Conservation (phyloP, 163 green algal genomes). For the Trebouxia gelatinosa region DNA sequence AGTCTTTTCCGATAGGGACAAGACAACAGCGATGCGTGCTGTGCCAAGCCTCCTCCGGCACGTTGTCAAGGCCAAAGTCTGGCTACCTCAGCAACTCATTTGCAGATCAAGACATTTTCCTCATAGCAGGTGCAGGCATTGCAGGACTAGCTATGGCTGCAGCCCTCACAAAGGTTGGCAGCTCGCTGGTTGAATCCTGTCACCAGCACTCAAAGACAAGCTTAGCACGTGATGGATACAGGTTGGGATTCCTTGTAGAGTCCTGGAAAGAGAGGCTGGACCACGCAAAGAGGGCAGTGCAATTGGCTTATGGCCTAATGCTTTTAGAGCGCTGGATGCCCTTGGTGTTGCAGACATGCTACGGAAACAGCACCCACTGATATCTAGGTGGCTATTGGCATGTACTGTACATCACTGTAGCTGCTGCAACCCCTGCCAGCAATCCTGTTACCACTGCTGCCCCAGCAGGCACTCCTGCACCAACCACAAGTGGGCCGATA, state of each 20-base stretch:
- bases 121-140: slow-evolving; percentile 71
- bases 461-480: too few relatives aligned
- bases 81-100: background rate
- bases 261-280: slow-evolving; percentile 54
- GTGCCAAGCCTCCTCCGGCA: too few relatives aligned
- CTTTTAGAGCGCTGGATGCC: slow-evolving; percentile 68
- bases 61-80: too few relatives aligned
- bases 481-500: too few relatives aligned
- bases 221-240: too few relatives aligned
- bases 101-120: slow-evolving; percentile 38
- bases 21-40: too few relatives aligned
- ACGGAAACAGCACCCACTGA: slow-evolving; percentile 43
- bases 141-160: slow-evolving; percentile 72
- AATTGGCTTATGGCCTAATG: slow-evolving; percentile 77
- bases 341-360: slow-evolving; percentile 62
- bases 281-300: slow-evolving; percentile 54
- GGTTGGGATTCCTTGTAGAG: slow-evolving; percentile 49
- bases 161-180: slow-evolving; percentile 61
- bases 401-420: background rate
- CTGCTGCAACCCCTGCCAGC: too few relatives aligned
- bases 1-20: too few relatives aligned
- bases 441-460: too few relatives aligned
- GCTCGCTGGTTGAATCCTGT: too few relatives aligned
- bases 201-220: too few relatives aligned
- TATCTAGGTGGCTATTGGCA: slow-evolving; percentile 40